Base-by-base conservation (phyloP, 768 basidiomycete species). In the Filobasidium floriforme region DNA sequence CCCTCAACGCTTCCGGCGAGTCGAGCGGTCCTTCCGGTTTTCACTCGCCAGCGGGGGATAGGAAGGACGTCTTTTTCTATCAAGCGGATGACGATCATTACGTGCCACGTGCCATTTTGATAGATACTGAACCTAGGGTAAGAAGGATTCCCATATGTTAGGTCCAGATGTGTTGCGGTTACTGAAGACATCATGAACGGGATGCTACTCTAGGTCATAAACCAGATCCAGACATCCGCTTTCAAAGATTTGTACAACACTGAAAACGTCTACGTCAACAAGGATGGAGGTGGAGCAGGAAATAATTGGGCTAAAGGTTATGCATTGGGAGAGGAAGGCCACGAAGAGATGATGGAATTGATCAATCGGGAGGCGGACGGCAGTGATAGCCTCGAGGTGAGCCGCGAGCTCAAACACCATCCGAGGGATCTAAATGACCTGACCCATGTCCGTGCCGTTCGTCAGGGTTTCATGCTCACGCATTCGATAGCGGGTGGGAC, bases 11-110 rank as follows among this genome's bases (percentile, higher is more conserved):
- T 57, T 44, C 57, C 41, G 24, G 46, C 26, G 18, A 59, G 32
- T 28, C 12, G 41, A 51, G 65, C 24, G 15, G 60, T 22, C 54
- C 29, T 5, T 62, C 51, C 51, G 41, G 54, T 11, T 60, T 54
- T 14, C 62, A 52, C n/a, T 1, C 51, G 41, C 55, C 14, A 1
- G 52, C 41, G 22, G 74, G 73, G 9, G 96, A 99, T 80, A 84
- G 96, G 72, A 99, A 98, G 76, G 96, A 99, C 80, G 94, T 96
- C 29, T 99, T 99, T 81, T 99, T 99, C 81, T 98, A 99, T 77
- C 94, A 98, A 79, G 96, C 96, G n/a, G 96, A 99, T 77, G 96
- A 99, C 74, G 96, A 98, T 77, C 93, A 96, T 73, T 99, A 98
- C 79, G 93, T 99, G 67, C 96, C 96, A 1, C 85, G 96, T 61